A percentile compares a stretch with the other conserved stretches of the same genome.
phyloP scores from a whole-genome alignment of 2,329 filamentous ascomycete species.

The Fusarium solani-melongenae region DNA sequence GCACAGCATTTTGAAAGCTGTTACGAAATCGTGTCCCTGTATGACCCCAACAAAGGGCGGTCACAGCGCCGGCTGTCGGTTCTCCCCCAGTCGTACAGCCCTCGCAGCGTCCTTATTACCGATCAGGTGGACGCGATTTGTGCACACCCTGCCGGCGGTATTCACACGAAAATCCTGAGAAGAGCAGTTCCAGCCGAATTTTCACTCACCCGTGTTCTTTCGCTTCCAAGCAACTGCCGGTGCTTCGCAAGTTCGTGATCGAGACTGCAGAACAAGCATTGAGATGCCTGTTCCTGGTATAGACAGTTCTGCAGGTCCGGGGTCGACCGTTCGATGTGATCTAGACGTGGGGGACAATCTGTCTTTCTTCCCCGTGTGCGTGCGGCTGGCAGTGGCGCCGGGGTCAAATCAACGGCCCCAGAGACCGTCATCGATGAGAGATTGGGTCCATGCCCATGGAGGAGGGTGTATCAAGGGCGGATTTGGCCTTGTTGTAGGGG shows the following conservation, averaged over 20 bases:
- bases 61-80: neutral
- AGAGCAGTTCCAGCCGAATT: constrained; percentile 15
- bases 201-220: neutral
- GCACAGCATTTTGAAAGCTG: neutral
- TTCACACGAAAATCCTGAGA: neutral
- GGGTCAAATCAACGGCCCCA: constrained; percentile 12
- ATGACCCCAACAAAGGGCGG: neutral
- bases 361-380: neutral
- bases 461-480: constrained; percentile 29
- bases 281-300: constrained; percentile 1
- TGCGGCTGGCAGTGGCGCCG: constrained; percentile 5
- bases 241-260: constrained; percentile 12
- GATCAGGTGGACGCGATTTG: constrained; percentile 2
- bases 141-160: neutral
- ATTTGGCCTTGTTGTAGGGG: constrained; percentile 29
- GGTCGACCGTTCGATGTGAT: constrained; percentile 2
- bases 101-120: neutral
- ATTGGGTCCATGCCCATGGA: constrained; percentile 8
- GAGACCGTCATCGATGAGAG: constrained; percentile 26
- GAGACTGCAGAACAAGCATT: neutral
- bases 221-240: neutral
- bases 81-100: neutral
- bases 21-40: neutral
- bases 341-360: constrained; percentile 23
- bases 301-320: constrained; percentile 27